Base-by-base conservation (phyloP, 2,329 filamentous ascomycete genomes). In the Penicillium concentricum region DNA sequence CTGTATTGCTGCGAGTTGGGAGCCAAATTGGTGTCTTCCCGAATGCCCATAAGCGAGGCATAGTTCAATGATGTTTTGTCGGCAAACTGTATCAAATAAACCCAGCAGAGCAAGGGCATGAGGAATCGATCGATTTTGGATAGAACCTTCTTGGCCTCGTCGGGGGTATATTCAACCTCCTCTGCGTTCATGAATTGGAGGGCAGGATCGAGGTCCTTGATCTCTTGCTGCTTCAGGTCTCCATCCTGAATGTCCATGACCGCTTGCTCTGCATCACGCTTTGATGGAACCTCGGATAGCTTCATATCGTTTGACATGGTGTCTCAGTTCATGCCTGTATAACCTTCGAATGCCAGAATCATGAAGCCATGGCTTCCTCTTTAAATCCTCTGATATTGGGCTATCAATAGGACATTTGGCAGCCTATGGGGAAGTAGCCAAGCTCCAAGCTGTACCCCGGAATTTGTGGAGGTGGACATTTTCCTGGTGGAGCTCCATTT, bases 1-100 rank as follows among this genome's bases (percentile, higher is more conserved):
- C 73, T 72, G 61, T 81, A 81, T 56, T 81, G 69, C 16, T 56
- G 54, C 26, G 54, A 54, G 35, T 77, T 71, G 34, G 76, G 76
- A 1, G 63, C 55, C n/a, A 81, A 73, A 16, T 76, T 49, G 13
- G 63, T 64, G 47, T 66, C 63, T 10, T 63, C 60, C 28, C 59
- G 61, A 10, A 62, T 51, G 2, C 67, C 67, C 56, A 62, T 62
- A 0, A 64, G 28, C 0, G 49, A 51, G 22, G 62, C 62, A 56
- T 64, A 64, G 22, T 57, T 58, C 18, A 57, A 42, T 6, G 59
- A 51, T 20, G 49, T 61, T 24, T 58, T 58, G 30, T 58, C 56
- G 15, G 47, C 47, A 45, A 56, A 58, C 18, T 58, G 56, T 35
- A 58, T 51, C 47, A 58, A 42, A 34, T 58, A 58, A 4, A 58